phyloP scores from a whole-genome alignment of 257 asterid species.

The Nicotiana benthamiana region DNA sequence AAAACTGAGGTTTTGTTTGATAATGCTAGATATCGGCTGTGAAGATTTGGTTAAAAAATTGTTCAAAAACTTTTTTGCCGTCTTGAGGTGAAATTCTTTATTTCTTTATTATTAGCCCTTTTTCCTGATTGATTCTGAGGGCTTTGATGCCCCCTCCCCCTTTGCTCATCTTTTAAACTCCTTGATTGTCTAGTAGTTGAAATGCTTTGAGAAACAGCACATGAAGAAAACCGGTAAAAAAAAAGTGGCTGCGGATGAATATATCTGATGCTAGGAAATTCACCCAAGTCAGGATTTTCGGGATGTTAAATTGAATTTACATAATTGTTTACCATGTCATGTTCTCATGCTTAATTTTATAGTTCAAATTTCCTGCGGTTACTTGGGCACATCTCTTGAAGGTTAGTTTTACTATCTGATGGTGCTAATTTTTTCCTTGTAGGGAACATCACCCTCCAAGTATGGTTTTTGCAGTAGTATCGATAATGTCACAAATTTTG shows the following conservation, averaged over 20 bases:
- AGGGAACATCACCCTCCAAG: conserved; percentile 71
- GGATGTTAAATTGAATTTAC: neutral
- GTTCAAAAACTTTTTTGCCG: conserved; percentile 60
- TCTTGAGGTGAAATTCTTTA: conserved; percentile 43
- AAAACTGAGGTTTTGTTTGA: conserved; percentile 48
- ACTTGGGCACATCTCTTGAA: neutral
- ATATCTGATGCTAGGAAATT: neutral
- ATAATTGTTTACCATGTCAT: neutral
- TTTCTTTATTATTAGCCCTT: neutral
- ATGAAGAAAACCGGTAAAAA: neutral
- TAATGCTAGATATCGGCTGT: conserved; percentile 71
- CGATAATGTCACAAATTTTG: conserved; percentile 49
- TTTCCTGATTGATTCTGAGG: neutral
- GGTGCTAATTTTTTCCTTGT: conserved; percentile 15
- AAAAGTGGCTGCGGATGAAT: neutral
- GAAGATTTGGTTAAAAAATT: conserved; percentile 65
- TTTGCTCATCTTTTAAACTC: neutral
- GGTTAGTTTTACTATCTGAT: conserved; percentile 2
- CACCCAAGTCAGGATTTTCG: neutral
- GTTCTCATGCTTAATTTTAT: neutral
- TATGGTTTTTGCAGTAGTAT: conserved; percentile 53
- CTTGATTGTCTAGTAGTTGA: conserved; percentile 1
- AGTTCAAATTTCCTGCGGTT: neutral
- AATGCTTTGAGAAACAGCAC: neutral
- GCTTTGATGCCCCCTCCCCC: neutral